Evolutionary conservation across 176 grass and related monocot species (phyloP), one percentile per base, ranked within the genome.

Genomic region (Elymus sibiricus): DNA sequence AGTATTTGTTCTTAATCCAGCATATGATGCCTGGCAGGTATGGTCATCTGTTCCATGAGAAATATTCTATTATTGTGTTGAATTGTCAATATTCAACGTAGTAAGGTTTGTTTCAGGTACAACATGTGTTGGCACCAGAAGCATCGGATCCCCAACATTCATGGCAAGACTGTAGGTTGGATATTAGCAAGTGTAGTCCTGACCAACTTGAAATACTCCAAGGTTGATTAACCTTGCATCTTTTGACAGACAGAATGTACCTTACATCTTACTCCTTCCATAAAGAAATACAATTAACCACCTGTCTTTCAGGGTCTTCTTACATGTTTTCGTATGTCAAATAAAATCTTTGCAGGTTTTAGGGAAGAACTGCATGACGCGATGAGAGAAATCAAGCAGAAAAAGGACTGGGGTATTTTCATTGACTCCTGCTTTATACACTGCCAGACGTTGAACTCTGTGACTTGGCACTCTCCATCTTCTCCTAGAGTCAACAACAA

Each of bases 21-120:
- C 93, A 8, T 95, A 95, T 80, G 93, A 95, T 83, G 80, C 89
- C 77, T 98, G 93, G 91, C 95, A 95, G 95, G 95, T 98, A 84
- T 81, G 1, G 11, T 82, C 71, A 64, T 78, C 13, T 16, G 2
- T 28, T 60, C 6, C 76, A 79, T 66, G 40, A 66, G 11, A 38
- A 19, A 70, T 80, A 44, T 82, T 76, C 17, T 69, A 8, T 26
- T 80, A 5, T 11, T 76, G 3, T 87, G 10, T 82, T 74, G 31
- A 76, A 62, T 61, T 81, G 32, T 60, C 11, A 67, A 5, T 85
- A 46, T 43, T 38, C 7, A 62, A 47, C 40, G 26, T 5, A 15
- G 64, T 47, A 81, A 87, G 64, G 34, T 86, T 46, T 46, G 75
- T 87, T 80, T 79, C 87, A 95, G 95, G 85, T 98, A 67, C 92